Percentiles rank a stretch among this genome's conserved stretches.
Conservation (phyloP, 257 asterid species). For the Misopates orontium region DNA sequence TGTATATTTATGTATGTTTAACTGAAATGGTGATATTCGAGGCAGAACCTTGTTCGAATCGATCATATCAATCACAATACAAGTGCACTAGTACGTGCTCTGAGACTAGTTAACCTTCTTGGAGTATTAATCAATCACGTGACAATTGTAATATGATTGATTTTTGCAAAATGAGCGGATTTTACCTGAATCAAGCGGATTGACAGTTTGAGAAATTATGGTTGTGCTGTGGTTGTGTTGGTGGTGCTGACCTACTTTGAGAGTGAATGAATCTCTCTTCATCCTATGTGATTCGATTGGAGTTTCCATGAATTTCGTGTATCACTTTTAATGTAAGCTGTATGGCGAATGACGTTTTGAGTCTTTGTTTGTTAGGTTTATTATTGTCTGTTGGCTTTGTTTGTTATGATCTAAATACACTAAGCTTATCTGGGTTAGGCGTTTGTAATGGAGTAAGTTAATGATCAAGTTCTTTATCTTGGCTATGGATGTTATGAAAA, state of each 20-base stretch:
- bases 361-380: background rate
- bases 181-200: background rate
- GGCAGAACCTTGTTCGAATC: background rate
- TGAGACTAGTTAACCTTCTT: background rate
- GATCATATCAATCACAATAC: background rate
- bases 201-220: background rate
- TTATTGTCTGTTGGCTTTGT: background rate
- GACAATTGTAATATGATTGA: no score
- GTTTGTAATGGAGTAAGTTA: background rate
- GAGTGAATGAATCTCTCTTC: conserved; percentile 5
- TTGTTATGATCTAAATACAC: background rate
- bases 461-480: conserved; percentile 6
- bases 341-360: background rate
- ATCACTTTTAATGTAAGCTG: background rate
- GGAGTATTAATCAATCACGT: no score
- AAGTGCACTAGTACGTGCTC: background rate
- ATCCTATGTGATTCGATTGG: background rate
- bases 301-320: background rate
- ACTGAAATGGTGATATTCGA: conserved; percentile 1
- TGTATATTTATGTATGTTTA: conserved; percentile 5
- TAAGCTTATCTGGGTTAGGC: background rate
- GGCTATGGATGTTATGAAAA: conserved; percentile 22
- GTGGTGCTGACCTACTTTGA: conserved; percentile 3
- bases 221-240: background rate
- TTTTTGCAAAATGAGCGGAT: no score